phyloP scores from a whole-genome alignment of 176 grass and related monocot genomes.

The Ensete ventricosum region DNA sequence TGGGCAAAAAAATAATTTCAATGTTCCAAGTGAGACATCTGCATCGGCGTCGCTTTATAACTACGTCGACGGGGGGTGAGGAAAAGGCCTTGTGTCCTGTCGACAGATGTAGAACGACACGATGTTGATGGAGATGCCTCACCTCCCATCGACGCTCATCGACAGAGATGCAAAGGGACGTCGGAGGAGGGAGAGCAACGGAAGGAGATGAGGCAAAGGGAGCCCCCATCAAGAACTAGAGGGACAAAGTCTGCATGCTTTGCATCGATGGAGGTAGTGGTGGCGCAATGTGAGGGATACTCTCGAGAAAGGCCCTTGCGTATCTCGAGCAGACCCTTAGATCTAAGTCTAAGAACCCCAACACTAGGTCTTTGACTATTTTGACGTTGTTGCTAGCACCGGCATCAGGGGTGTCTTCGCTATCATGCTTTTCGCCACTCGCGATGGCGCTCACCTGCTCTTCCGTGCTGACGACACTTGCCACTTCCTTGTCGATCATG shows the following conservation, averaged over 20 bases:
- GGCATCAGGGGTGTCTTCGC: conserved; percentile 63
- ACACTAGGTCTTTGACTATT: conserved; percentile 67
- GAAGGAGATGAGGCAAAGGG: too few relatives aligned
- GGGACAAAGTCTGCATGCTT: conserved; percentile 71
- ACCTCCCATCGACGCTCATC: too few relatives aligned
- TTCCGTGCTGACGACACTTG: conserved; percentile 77
- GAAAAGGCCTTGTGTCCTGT: too few relatives aligned
- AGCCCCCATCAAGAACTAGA: conserved; percentile 35
- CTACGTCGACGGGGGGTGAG: too few relatives aligned
- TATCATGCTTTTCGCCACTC: conserved; percentile 70
- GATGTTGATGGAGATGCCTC: too few relatives aligned
- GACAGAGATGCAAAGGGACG: too few relatives aligned
- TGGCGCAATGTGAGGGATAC: conserved; percentile 36
- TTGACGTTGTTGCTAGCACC: conserved; percentile 64
- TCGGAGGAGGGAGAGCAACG: too few relatives aligned
- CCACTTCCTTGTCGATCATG: conserved; percentile 59
- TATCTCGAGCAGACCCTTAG: conserved; percentile 60
- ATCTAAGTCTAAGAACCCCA: conserved; percentile 39
- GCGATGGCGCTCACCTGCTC: conserved; percentile 31
- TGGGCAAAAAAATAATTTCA: too few relatives aligned
- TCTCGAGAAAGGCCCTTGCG: conserved; percentile 54
- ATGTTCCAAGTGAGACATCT: too few relatives aligned
- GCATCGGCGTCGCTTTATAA: too few relatives aligned
- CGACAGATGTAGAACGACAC: too few relatives aligned
- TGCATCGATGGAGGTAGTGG: conserved; percentile 57